phyloP scores from a whole-genome alignment of 352 stramenopile species.

The Phytophthora megakarya region DNA sequence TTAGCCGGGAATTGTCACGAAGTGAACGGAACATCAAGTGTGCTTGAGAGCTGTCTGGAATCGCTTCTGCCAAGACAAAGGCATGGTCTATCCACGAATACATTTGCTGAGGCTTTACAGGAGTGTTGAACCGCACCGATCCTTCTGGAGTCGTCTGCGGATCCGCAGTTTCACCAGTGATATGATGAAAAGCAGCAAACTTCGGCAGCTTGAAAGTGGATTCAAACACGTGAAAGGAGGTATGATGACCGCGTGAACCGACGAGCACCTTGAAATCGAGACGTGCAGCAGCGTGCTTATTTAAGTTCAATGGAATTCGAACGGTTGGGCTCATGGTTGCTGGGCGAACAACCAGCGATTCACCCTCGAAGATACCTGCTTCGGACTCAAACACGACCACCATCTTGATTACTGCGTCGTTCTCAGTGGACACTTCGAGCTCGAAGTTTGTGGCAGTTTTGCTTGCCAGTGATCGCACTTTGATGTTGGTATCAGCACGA shows the following conservation, averaged over 20 bases:
- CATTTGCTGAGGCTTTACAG: slow-evolving; percentile 77
- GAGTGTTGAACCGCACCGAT: slow-evolving; percentile 71
- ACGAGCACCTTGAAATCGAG: slow-evolving; percentile 82
- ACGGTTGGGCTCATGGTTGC: slow-evolving; percentile 48
- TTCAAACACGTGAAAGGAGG: slow-evolving; percentile 90
- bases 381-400: slow-evolving; percentile 88
- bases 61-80: slow-evolving; percentile 53
- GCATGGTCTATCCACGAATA: slow-evolving; percentile 70
- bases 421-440: slow-evolving; percentile 85
- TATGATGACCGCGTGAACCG: slow-evolving; percentile 75
- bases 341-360: slow-evolving; percentile 77
- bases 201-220: slow-evolving; percentile 74
- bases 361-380: slow-evolving; percentile 84
- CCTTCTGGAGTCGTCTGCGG: slow-evolving; percentile 47
- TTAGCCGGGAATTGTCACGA: slow-evolving; percentile 55
- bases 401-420: slow-evolving; percentile 89
- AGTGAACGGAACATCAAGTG: slow-evolving; percentile 69
- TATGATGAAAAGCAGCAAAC: slow-evolving; percentile 83
- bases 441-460: slow-evolving; percentile 66
- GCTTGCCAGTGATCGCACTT: slow-evolving; percentile 59
- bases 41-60: slow-evolving; percentile 44
- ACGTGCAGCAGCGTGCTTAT: slow-evolving; percentile 66
- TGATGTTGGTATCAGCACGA: slow-evolving; percentile 59
- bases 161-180: slow-evolving; percentile 35
- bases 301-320: slow-evolving; percentile 61